Conservation (phyloP, 1,284 basidiomycete genomes). For the Meripilus lineatus region DNA sequence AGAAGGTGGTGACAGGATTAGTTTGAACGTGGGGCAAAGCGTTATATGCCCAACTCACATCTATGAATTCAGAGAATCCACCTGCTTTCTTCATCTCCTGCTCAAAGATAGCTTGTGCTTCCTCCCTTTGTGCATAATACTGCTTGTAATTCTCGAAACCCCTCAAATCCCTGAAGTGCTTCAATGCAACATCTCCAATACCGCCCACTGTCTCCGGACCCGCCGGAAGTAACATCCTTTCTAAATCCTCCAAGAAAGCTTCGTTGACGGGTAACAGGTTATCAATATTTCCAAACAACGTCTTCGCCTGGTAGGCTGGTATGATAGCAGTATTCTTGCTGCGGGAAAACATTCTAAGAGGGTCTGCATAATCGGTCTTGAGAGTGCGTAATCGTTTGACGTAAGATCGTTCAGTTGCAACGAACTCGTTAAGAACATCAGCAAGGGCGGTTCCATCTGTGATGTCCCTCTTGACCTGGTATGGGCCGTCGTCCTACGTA, state of each 20-base stretch:
- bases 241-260: constrained; percentile 81
- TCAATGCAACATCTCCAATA: constrained; percentile 82
- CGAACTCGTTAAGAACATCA: constrained; percentile 72
- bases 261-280: constrained; percentile 84
- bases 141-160: constrained; percentile 90
- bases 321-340: constrained; percentile 85
- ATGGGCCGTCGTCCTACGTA: constrained; percentile 11
- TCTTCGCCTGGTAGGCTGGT: constrained; percentile 86
- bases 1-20: constrained; percentile 6
- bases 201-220: constrained; percentile 55
- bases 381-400: constrained; percentile 70
- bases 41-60: constrained; percentile 67
- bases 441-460: constrained; percentile 47
- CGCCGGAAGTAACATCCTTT: constrained; percentile 63
- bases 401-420: constrained; percentile 75
- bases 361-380: constrained; percentile 85
- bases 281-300: constrained; percentile 92
- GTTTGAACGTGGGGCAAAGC: background rate
- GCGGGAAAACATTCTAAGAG: constrained; percentile 80
- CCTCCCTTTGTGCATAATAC: constrained; percentile 91
- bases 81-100: constrained; percentile 74
- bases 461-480: constrained; percentile 12
- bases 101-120: constrained; percentile 87
- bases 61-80: constrained; percentile 79
- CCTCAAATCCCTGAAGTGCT: constrained; percentile 75